Evolutionary conservation across 2,329 filamentous ascomycete species (phyloP), one percentile per base, ranked within the genome.

Genomic region (Aspergillus intermedius): DNA sequence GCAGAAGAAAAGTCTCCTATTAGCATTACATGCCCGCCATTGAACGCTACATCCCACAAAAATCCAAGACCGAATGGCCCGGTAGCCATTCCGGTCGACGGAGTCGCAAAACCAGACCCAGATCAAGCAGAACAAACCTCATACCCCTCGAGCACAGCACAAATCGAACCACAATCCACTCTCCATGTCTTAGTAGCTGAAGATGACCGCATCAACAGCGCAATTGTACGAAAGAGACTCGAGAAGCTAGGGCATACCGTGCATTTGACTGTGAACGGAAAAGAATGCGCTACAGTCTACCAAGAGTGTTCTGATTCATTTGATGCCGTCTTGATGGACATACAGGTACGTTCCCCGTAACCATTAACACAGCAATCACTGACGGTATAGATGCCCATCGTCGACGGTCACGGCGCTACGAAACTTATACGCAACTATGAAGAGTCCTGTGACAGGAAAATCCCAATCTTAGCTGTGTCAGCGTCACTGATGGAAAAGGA

Each of bases 261-360:
- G 0, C 72, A 78, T 32, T 76, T 91, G 54, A 88, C 88, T 0
- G 77, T 86, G 34, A 95, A 95, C 53, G 90, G 90, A 6, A 86
- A 93, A 61, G 88, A 94, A 60, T 95, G 90, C 60, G 84, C 87
- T 5, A 75, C 77, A 44, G 76, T 81, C 4, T 91, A 87, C 64
- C 77, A 76, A 44, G 84, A 88, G 42, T 77, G 76, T 45, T 74
- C 83, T 0, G 66, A 66, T 22, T 69, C 71, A 19, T 93, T 87
- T 60, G 88, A 95, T 64, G 83, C 89, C 4, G 76, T 95, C 43
- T 75, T 95, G 53, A 95, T 95, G 90, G 90, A 95, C 62, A 89
- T 95, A 79, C 88, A 95, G 77, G 88, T 45, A 44, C 32, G n/a
- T 32, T 19, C 15, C 25, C 4, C 15, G 39, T 37, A 51, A 12